Evolutionary conservation across 345 rosid species (phyloP).

Genomic region (Eucalyptus sp.): DNA sequence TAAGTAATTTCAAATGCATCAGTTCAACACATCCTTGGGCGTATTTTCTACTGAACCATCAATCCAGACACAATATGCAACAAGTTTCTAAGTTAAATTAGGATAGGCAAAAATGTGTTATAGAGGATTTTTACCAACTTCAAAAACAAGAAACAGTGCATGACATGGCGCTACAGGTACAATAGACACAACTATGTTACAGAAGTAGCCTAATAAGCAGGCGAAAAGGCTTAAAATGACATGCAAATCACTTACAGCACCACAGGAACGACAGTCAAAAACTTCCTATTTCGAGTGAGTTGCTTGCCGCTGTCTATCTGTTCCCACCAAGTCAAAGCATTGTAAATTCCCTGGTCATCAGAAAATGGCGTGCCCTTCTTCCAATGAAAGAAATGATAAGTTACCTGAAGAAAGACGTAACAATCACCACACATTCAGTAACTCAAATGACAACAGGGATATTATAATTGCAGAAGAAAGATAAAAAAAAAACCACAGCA

Average conservation of each 20-base stretch:
- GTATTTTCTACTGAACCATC: not conserved
- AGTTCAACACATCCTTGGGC: not conserved
- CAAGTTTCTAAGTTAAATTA: not conserved
- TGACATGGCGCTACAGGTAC: not conserved
- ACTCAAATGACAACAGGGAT: not conserved
- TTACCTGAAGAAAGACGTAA: conserved; percentile 31
- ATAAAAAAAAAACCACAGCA: not conserved
- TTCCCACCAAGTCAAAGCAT: conserved; percentile 96
- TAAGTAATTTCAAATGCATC: not conserved
- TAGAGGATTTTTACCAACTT: not conserved
- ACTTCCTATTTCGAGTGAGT: conserved; percentile 89
- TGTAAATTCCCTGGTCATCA: conserved; percentile 96
- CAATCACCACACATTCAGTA: not conserved
- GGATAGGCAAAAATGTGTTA: not conserved
- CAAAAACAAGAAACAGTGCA: not conserved
- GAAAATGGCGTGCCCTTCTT: conserved; percentile 97
- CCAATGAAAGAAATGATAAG: conserved; percentile 97
- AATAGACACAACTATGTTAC: not conserved
- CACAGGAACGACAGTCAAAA: conserved; percentile 83
- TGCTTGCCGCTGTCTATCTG: conserved; percentile 95
- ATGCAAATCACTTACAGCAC: conserved; percentile 56
- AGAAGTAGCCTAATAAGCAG: not conserved
- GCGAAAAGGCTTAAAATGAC: not conserved
- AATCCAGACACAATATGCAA: not conserved
- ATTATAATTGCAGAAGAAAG: not conserved